These are phyloP conservation scores for Yarrowia keelungensis DNA, from an alignment of 805 yeast species.

Conservation along the genomic window DNA sequence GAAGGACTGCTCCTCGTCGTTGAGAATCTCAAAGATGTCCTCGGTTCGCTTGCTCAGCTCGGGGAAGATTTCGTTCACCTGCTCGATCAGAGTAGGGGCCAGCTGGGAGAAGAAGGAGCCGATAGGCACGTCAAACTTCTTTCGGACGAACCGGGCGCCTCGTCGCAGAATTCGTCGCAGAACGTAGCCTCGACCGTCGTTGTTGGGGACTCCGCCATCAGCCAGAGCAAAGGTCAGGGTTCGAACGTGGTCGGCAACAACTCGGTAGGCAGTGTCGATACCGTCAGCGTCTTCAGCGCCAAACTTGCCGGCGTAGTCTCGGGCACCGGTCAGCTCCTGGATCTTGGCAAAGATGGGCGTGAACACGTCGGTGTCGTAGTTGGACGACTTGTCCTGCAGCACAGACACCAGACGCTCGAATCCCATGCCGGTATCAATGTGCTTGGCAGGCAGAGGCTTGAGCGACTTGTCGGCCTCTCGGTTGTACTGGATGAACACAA, in stretches of 20 bases:
- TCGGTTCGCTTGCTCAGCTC: slow-evolving; percentile 76
- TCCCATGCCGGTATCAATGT: slow-evolving; percentile 98
- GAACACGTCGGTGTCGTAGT: slow-evolving; percentile 97
- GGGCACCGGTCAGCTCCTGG: slow-evolving; percentile 90
- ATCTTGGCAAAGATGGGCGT: slow-evolving; percentile 84
- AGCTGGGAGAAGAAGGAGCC: slow-evolving; percentile 92
- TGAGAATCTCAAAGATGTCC: slow-evolving; percentile 84
- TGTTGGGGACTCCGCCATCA: slow-evolving; percentile 99
- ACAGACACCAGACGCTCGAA: slow-evolving; percentile 96
- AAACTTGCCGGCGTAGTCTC: slow-evolving; percentile 90
- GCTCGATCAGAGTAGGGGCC: slow-evolving; percentile 91
- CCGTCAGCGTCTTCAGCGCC: slow-evolving; percentile 94
- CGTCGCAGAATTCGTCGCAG: slow-evolving; percentile 96
- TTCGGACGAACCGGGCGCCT: slow-evolving; percentile 96
- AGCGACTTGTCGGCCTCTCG: slow-evolving; percentile 87
- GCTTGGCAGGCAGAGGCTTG: slow-evolving; percentile 88
- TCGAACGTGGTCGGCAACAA: slow-evolving; percentile 97
- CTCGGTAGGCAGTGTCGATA: slow-evolving; percentile 97
- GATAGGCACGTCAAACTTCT: slow-evolving; percentile 93
- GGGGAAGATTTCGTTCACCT: slow-evolving; percentile 89
- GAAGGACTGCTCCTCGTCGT: slow-evolving; percentile 95
- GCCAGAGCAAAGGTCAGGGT: slow-evolving; percentile 94
- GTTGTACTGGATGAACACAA: slow-evolving; percentile 95
- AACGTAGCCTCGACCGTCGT: slow-evolving; percentile 98
- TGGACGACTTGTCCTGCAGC: slow-evolving; percentile 87